Evolutionary conservation across 257 asterid genomes (phyloP).

Genomic region (Fraxinus cuspidata): DNA sequence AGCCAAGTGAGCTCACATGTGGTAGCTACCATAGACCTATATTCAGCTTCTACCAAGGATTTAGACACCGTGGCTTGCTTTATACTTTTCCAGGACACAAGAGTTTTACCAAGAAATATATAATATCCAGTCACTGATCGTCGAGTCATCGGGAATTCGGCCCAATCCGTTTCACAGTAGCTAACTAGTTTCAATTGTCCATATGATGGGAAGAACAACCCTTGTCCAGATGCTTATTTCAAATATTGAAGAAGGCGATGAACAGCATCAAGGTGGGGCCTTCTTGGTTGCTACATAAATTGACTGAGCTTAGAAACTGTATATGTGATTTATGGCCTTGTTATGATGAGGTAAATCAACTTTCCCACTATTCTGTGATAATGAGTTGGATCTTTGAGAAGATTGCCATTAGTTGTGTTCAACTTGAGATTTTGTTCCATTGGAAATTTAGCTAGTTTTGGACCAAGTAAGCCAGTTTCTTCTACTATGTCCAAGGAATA

Average conservation of each 20-base stretch:
- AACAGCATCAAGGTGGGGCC: background rate
- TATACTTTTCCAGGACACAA: too few species aligned
- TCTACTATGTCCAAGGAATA: background rate
- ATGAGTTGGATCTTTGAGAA: background rate
- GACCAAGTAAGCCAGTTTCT: background rate
- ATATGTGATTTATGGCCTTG: background rate
- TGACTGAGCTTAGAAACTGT: background rate
- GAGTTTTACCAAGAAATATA: too few species aligned
- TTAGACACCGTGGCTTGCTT: too few species aligned
- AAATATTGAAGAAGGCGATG: too few species aligned
- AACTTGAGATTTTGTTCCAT: background rate
- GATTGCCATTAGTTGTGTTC: too few species aligned
- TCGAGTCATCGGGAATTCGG: too few species aligned
- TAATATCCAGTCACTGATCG: too few species aligned
- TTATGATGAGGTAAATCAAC: slow-evolving; percentile 1
- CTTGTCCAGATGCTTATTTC: background rate
- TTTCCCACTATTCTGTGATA: background rate
- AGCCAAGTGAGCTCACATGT: too few species aligned
- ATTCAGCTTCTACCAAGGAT: too few species aligned
- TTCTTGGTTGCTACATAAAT: slow-evolving; percentile 3
- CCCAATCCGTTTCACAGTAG: too few species aligned
- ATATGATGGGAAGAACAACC: background rate
- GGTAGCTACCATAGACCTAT: too few species aligned
- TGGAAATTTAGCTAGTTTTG: background rate
- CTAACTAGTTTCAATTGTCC: too few species aligned